Conservation (phyloP, 2,329 filamentous ascomycete genomes). For the Aspergillus ruber region DNA sequence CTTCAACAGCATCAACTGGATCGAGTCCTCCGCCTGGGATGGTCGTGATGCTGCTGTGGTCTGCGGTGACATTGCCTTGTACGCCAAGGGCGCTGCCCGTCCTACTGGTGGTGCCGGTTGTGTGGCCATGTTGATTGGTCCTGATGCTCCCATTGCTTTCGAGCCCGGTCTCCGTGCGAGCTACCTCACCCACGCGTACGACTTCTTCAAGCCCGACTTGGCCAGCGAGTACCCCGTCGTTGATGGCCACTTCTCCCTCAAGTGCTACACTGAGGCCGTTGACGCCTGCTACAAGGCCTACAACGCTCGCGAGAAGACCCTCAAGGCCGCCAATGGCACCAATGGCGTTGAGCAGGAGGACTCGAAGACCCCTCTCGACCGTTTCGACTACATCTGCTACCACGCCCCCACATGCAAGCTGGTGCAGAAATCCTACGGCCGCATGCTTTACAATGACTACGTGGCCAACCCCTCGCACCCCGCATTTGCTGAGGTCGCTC, state of each 20-base stretch:
- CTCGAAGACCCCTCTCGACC: conserved; percentile 62
- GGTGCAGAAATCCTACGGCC: conserved; percentile 76
- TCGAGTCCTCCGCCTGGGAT: conserved; percentile 83
- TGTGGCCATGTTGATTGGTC: conserved; percentile 72
- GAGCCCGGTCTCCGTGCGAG: conserved; percentile 73
- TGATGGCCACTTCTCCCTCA: conserved; percentile 75
- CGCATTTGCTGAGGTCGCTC: conserved; percentile 66
- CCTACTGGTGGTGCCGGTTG: conserved; percentile 75
- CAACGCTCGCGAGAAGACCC: conserved; percentile 62
- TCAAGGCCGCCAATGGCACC: conserved; percentile 44
- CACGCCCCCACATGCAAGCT: conserved; percentile 83
- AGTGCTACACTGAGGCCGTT: conserved; percentile 74
- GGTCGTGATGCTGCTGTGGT: conserved; percentile 74
- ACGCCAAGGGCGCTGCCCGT: conserved; percentile 74
- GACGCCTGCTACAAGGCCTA: conserved; percentile 78
- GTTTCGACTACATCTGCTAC: conserved; percentile 78
- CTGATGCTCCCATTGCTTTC: conserved; percentile 67
- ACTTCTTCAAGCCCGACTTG: conserved; percentile 86
- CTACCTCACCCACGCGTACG: conserved; percentile 79
- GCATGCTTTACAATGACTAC: conserved; percentile 81
- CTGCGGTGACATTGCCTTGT: conserved; percentile 76
- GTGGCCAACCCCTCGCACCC: conserved; percentile 61
- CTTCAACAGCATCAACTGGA: conserved; percentile 78
- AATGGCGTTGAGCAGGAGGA: conserved; percentile 43
- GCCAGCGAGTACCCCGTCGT: conserved; percentile 83